Base-by-base conservation (phyloP, 2,329 filamentous ascomycete species). In the Xylaria sp. region DNA sequence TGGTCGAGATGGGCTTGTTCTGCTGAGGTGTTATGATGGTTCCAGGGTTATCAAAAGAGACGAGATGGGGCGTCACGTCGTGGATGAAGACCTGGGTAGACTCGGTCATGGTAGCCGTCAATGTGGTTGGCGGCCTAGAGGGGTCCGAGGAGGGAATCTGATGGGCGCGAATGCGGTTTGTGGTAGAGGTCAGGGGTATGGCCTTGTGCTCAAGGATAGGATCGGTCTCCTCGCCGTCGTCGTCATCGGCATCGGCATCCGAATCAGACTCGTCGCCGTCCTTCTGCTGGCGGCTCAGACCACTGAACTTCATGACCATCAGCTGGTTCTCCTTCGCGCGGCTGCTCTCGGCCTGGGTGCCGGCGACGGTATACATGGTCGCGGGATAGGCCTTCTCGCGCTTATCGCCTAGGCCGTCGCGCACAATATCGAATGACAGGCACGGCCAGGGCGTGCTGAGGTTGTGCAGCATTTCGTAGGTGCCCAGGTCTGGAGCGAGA, bases 391-490 rank as follows among this genome's bases (percentile, higher is more conserved):
- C 90, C 80, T 91, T 97, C 70, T 79, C 78, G 77, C 96, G 91
- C 80, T 93, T 90, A 78, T 97, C 92, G 73, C 96, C 96, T 19
- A 99, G 87, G 61, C 86, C 85, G 82, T 99, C 96, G 75, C 87
- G 90, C 70, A 99, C 82, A 68, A 99, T 91, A 79, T 98, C 96
- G 81, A 98, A 97, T 1, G 95, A 98, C 17, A 99, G 87, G 79
- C 96, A 99, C 2, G 96, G 96, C 96, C 96, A 99, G 0, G 94
- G 94, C 7, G 94, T 94, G 80, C 92, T 96, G 71, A 99, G 88
- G 69, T 90, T 93, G 85, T 99, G 96, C 68, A 99, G 89, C 94
- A 99, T 97, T 79, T 98, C 92, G 84, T 99, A 99, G 5, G 95
- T 95, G n/a, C 92, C 93, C 67, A 93, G 86, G 81, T 99, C 96